These are phyloP conservation scores for Chloranthus sessilifolius DNA, from an alignment of 164 flowering plant species.

Conservation along the genomic window DNA sequence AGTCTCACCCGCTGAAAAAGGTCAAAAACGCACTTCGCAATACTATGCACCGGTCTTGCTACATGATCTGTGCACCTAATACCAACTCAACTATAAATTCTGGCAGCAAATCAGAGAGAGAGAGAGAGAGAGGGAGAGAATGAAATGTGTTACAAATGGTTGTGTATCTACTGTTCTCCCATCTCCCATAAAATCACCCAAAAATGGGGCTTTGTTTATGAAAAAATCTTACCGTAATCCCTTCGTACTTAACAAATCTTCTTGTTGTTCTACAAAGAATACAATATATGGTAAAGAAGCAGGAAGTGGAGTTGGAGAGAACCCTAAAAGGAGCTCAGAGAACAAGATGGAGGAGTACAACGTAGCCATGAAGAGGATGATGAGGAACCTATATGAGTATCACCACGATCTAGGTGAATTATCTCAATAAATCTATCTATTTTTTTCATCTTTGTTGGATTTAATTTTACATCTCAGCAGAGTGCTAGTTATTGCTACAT, in stretches of 20 bases:
- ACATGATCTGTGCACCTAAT: too few relatives aligned
- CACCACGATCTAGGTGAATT: slow-evolving; percentile 84
- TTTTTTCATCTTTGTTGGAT: not conserved
- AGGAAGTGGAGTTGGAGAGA: slow-evolving; percentile 30
- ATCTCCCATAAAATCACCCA: slow-evolving; percentile 4
- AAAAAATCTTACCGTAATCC: slow-evolving; percentile 10
- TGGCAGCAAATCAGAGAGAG: not conserved
- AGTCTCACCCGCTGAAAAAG: too few relatives aligned
- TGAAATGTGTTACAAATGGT: slow-evolving; percentile 12
- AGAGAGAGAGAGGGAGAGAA: not conserved
- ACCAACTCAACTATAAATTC: slow-evolving; percentile 9
- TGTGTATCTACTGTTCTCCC: slow-evolving; percentile 18
- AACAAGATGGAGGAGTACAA: slow-evolving; percentile 79
- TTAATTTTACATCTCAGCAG: too few relatives aligned
- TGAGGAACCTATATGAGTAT: slow-evolving; percentile 94
- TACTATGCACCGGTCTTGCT: too few relatives aligned
- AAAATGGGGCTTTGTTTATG: slow-evolving; percentile 9
- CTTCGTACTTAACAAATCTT: not conserved
- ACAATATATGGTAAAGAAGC: slow-evolving; percentile 28
- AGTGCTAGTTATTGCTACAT: too few relatives aligned
- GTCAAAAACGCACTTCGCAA: too few relatives aligned
- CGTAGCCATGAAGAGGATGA: slow-evolving; percentile 78
- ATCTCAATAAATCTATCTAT: not conserved
- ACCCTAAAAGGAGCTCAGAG: slow-evolving; percentile 16
- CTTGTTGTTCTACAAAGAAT: slow-evolving; percentile 3